Evolutionary conservation across 805 yeast genomes (phyloP).

Genomic region (Dipodascopsis uninucleata): DNA sequence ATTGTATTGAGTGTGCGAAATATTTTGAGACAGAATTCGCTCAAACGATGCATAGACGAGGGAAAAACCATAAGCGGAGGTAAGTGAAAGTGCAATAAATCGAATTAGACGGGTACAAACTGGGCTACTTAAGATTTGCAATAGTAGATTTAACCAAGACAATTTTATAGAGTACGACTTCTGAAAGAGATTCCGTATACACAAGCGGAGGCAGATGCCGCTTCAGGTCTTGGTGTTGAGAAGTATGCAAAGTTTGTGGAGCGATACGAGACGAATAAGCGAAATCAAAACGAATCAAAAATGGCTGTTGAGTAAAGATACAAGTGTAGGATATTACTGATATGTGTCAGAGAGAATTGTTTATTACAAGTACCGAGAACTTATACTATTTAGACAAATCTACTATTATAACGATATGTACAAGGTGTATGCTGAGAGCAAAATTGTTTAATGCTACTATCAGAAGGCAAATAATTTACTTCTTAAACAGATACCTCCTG

Average conservation of each 20-base stretch:
- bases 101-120: not conserved
- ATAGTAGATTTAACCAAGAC: too few species aligned
- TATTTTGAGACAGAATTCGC: slow-evolving; percentile 79
- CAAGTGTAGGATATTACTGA: too few species aligned
- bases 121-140: not conserved
- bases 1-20: slow-evolving; percentile 91
- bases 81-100: slow-evolving; percentile 1
- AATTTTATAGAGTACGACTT: slow-evolving; percentile 54
- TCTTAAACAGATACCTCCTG: too few species aligned
- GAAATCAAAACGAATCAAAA: slow-evolving; percentile 46
- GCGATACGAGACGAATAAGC: slow-evolving; percentile 59
- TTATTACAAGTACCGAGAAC: too few species aligned
- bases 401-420: too few species aligned
- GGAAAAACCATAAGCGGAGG: slow-evolving; percentile 78
- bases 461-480: not conserved
- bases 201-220: slow-evolving; percentile 85
- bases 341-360: too few species aligned
- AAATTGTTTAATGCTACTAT: not conserved
- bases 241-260: slow-evolving; percentile 49
- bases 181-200: slow-evolving; percentile 79
- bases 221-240: slow-evolving; percentile 71
- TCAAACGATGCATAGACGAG: slow-evolving; percentile 64
- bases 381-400: too few species aligned
- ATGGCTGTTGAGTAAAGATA: too few species aligned
- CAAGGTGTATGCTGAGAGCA: too few species aligned